phyloP scores from a whole-genome alignment of 495 filamentous ascomycete genomes.

The Lindgomyces ingoldianus region DNA sequence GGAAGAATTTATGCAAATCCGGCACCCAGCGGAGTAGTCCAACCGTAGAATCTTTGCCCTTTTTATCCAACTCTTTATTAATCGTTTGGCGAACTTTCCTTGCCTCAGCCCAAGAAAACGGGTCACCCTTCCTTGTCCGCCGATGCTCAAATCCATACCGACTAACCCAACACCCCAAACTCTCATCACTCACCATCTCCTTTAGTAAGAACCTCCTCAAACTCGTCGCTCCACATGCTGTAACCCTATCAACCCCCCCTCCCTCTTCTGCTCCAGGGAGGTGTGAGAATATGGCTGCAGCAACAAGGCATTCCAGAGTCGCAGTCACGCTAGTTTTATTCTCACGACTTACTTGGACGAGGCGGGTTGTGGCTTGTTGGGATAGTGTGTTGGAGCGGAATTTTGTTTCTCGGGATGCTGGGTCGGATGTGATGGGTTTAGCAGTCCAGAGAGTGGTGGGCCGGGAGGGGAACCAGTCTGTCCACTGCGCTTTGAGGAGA shows the following conservation, averaged over 20 bases:
- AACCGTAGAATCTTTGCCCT: constrained; percentile 44
- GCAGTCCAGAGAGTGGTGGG: constrained; percentile 28
- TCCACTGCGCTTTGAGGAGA: constrained; percentile 40
- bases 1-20: constrained; percentile 44
- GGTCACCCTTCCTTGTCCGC: not conserved
- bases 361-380: not conserved
- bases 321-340: constrained; percentile 15
- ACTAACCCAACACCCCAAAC: not conserved
- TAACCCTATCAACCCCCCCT: not conserved
- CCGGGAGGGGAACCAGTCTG: constrained; percentile 15
- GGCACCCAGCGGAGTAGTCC: constrained; percentile 48
- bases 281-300: not conserved
- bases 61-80: constrained; percentile 36
- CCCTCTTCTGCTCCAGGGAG: not conserved
- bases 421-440: constrained; percentile 4
- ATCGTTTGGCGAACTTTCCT: constrained; percentile 42
- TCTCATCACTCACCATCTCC: not conserved
- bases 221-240: not conserved
- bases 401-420: not conserved
- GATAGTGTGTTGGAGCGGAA: constrained; percentile 8
- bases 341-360: constrained; percentile 6
- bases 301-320: constrained; percentile 10
- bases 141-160: constrained; percentile 17
- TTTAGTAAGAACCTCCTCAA: constrained; percentile 4
- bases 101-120: constrained; percentile 47